Conservation (phyloP, 2,329 filamentous ascomycete species). For the Fusarium buharicum region DNA sequence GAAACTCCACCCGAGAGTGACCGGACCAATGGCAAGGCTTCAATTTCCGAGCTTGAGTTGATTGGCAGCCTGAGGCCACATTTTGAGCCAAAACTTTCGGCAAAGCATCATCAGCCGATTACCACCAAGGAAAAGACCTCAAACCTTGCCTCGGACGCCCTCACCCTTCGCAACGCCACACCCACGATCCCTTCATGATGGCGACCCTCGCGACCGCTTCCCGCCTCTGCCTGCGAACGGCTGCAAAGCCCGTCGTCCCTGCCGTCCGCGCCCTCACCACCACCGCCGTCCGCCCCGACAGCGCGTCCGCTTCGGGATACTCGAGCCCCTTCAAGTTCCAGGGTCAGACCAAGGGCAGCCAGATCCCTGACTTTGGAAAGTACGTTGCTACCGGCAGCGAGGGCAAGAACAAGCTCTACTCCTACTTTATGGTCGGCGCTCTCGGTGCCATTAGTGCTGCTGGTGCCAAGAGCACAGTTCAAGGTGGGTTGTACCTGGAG, state of each 20-base stretch:
- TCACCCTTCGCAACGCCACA: constrained; percentile 45
- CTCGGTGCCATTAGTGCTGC: constrained; percentile 92
- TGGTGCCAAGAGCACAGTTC: constrained; percentile 96
- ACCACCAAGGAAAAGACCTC: constrained; percentile 61
- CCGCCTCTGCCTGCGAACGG: constrained; percentile 73
- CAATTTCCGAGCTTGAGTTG: constrained; percentile 59
- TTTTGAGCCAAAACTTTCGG: constrained; percentile 55
- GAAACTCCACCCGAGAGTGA: constrained; percentile 41
- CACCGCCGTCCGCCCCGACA: constrained; percentile 60
- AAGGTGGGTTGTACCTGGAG: constrained; percentile 73
- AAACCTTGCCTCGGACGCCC: constrained; percentile 48
- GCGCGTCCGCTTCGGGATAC: constrained; percentile 62
- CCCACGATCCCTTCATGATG: constrained; percentile 59
- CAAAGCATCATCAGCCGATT: constrained; percentile 54
- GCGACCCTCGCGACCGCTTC: constrained; percentile 75
- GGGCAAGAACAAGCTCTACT: constrained; percentile 84
- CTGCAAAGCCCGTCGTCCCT: constrained; percentile 55
- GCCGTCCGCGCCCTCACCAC: constrained; percentile 67
- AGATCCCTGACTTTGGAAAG: constrained; percentile 89
- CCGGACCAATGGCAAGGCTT: constrained; percentile 56
- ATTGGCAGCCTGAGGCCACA: constrained; percentile 58
- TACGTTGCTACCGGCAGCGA: constrained; percentile 79
- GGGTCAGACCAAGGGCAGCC: constrained; percentile 67
- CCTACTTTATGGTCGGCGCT: constrained; percentile 98
- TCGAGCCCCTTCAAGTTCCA: constrained; percentile 75